A percentile compares a stretch with the other conserved stretches of the same genome.
phyloP scores from a whole-genome alignment of 495 filamentous ascomycete genomes.

The Penicillium alfredii region DNA sequence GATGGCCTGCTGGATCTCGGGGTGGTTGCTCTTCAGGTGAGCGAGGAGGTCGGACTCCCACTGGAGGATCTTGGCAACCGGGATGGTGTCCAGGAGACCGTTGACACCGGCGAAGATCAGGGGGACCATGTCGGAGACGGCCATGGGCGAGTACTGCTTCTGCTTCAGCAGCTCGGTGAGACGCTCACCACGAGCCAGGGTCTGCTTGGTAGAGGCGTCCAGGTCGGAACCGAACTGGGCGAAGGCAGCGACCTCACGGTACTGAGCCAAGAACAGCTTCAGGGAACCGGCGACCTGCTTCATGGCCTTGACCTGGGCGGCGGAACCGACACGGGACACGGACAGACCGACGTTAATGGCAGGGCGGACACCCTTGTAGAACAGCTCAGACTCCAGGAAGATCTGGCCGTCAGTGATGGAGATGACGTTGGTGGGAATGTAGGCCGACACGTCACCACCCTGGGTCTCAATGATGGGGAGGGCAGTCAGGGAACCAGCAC shows the following conservation, averaged over 20 bases:
- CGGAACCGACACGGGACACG: constrained; percentile 98
- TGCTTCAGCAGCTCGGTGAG: constrained; percentile 99
- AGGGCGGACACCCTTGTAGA: constrained; percentile 99
- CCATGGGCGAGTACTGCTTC: constrained; percentile 99
- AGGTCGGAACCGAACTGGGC: constrained; percentile 99
- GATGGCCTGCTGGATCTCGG: constrained; percentile 77
- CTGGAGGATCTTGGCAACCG: constrained; percentile 75
- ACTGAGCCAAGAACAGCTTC: constrained; percentile 99
- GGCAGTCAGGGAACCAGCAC: constrained; percentile 93
- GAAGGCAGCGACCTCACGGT: constrained; percentile 99
- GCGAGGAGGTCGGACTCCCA: constrained; percentile 94
- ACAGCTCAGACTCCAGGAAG: constrained; percentile 98
- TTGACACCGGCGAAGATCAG: constrained; percentile 99
- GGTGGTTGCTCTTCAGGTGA: constrained; percentile 84
- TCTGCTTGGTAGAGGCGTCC: constrained; percentile 98
- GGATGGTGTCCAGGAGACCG: constrained; percentile 81
- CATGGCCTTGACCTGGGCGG: constrained; percentile 99
- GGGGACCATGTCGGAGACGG: constrained; percentile 98
- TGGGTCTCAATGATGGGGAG: constrained; percentile 99
- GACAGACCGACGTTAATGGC: constrained; percentile 99
- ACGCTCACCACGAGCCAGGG: constrained; percentile 96
- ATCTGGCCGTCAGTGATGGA: constrained; percentile 99
- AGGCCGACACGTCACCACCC: constrained; percentile 99
- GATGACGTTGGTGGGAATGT: constrained; percentile 99
- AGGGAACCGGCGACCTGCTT: constrained; percentile 99